Evolutionary conservation across 2,329 filamentous ascomycete genomes (phyloP), one percentile per base, ranked within the genome.

Genomic region (Clonostachys solani): DNA sequence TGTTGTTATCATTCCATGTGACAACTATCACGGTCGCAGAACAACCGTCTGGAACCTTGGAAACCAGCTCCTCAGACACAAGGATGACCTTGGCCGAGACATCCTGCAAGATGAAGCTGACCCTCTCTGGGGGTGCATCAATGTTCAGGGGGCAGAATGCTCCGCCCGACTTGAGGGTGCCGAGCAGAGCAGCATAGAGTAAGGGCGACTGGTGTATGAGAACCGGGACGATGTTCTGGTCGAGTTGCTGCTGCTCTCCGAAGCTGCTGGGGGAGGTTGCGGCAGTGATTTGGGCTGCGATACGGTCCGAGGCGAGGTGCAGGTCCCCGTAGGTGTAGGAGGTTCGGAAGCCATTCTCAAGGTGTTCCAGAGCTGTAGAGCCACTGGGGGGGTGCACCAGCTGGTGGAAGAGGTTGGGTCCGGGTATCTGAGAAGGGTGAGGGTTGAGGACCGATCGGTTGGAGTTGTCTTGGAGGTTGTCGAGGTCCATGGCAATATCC

Each of bases 91-190:
- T 69, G 7, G 91, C 89, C 12, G 74, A 72, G 37, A 95, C 80
- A 71, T 96, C 90, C n/a, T 79, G 63, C 15, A 92, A 66, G 44
- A 96, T 92, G 61, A 95, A 96, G 44, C 76, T 80, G 40, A 95
- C 75, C 43, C 92, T 78, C 46, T 95, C 89, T 5, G 73, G 64
- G 1, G 92, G 92, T 0, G 85, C 81, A 64, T 95, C 91, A 43
- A 88, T 74, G 50, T 86, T 86, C 47, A 96, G 69, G 0, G 92
- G 91, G 54, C 91, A 96, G 57, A 96, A 96, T 0, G 89, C 89
- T 35, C 80, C 88, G 7, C 92, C 92, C 12, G 84, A 83, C 63
- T 92, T 91, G 42, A 96, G 72, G 46, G 92, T 80, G 5, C 86
- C 90, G 41, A 96, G 65, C 51, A 89, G 78, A 2, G 88, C 76